phyloP scores from a whole-genome alignment of 139 green algal species.

The Limnomonas spitsbergensis region DNA sequence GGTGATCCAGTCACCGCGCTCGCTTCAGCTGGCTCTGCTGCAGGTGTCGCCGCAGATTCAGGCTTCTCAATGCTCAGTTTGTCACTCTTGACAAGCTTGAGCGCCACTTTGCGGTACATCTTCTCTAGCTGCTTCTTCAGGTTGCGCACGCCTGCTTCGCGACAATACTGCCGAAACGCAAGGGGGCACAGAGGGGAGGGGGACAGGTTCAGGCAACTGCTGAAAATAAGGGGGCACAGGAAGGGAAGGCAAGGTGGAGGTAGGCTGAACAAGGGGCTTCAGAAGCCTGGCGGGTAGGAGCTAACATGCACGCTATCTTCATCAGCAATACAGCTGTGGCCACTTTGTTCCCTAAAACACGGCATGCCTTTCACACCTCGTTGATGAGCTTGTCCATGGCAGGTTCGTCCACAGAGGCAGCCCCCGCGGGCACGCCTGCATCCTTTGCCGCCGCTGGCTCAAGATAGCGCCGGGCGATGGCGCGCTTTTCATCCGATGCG shows the following conservation, averaged over 20 bases:
- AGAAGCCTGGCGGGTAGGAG: too few species aligned
- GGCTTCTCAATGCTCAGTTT: background rate
- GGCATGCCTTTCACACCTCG: background rate
- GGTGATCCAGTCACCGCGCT: too few species aligned
- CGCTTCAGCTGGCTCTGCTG: too few species aligned
- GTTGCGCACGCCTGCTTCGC: constrained; percentile 94
- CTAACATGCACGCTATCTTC: too few species aligned
- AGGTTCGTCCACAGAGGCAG: background rate
- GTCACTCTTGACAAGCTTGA: constrained; percentile 8
- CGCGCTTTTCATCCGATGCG: constrained; percentile 85
- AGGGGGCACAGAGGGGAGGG: constrained; percentile 7
- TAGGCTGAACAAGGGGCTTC: too few species aligned
- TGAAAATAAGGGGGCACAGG: too few species aligned
- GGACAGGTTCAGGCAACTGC: too few species aligned
- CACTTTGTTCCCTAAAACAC: too few species aligned
- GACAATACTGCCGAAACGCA: constrained; percentile 19
- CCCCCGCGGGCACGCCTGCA: background rate
- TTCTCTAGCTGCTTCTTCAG: constrained; percentile 97
- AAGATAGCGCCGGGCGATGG: constrained; percentile 90
- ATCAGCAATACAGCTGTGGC: too few species aligned
- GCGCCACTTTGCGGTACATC: constrained; percentile 86
- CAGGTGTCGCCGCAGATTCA: background rate
- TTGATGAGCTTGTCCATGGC: background rate
- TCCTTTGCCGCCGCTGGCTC: constrained; percentile 60
- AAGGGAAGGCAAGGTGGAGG: too few species aligned